Evolutionary conservation across 2,329 filamentous ascomycete species (phyloP).

Genomic region (Microdochium trichocladiopsis): DNA sequence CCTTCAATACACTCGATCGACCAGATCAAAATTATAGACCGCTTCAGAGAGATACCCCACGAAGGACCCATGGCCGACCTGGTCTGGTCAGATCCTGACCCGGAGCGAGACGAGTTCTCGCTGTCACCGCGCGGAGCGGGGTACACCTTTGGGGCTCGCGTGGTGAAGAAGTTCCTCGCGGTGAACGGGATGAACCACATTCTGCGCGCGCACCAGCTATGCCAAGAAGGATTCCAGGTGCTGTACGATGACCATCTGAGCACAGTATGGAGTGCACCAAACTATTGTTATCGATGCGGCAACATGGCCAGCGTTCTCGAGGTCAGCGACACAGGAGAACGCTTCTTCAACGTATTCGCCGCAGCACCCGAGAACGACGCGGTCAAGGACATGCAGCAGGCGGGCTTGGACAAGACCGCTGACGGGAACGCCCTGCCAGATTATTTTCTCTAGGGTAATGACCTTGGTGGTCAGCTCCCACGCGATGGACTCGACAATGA

Average conservation of each 20-base stretch:
- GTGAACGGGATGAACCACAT: conserved; percentile 99
- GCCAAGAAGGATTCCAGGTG: conserved; percentile 96
- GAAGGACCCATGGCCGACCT: conserved; percentile 99
- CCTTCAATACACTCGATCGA: conserved; percentile 96
- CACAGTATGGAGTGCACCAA: conserved; percentile 97
- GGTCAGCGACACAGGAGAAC: conserved; percentile 85
- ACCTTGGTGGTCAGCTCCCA: too few relatives aligned
- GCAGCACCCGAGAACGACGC: conserved; percentile 93
- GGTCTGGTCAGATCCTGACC: conserved; percentile 96
- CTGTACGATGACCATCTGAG: conserved; percentile 91
- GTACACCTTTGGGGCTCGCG: conserved; percentile 95
- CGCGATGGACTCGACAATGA: too few relatives aligned
- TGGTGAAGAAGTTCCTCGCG: conserved; percentile 95
- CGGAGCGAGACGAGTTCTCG: conserved; percentile 95
- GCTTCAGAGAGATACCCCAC: conserved; percentile 96
- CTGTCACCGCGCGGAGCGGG: conserved; percentile 88
- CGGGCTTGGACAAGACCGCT: conserved; percentile 58
- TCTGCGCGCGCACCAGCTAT: conserved; percentile 93
- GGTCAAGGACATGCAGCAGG: conserved; percentile 77
- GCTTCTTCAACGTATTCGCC: conserved; percentile 97
- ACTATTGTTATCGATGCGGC: conserved; percentile 91
- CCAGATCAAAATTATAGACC: conserved; percentile 99
- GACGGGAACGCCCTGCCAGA: conserved; percentile 59
- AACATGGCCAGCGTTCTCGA: conserved; percentile 97
- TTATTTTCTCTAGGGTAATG: conserved; percentile 62